These are phyloP conservation scores for Elsinoe arachidis DNA, from an alignment of 2,329 filamentous ascomycete species.

Conservation along the genomic window DNA sequence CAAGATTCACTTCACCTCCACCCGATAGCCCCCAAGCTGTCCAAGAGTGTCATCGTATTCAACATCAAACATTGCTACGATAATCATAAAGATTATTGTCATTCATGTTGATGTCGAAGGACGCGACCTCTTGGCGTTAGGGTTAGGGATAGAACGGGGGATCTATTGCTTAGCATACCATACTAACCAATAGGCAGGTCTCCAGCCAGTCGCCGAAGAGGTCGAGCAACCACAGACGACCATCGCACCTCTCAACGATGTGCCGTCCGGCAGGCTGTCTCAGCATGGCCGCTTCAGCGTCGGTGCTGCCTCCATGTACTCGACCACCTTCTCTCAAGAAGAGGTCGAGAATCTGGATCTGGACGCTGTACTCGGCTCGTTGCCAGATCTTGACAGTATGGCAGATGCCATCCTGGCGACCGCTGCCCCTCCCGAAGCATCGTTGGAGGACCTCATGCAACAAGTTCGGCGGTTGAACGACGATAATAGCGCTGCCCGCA, in stretches of 20 bases:
- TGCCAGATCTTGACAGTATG: constrained; percentile 30
- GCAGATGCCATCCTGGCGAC: constrained; percentile 23
- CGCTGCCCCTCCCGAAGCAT: constrained; percentile 23
- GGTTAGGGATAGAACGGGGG: constrained; percentile 7
- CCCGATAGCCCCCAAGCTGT: no score
- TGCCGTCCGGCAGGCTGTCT: not conserved
- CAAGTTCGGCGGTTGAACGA: constrained; percentile 24
- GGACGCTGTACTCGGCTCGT: constrained; percentile 33
- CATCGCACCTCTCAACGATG: constrained; percentile 4
- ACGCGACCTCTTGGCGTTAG: not conserved
- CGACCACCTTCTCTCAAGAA: constrained; percentile 38
- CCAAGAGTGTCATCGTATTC: no score
- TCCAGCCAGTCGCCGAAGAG: constrained; percentile 19
- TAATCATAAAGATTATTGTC: no score
- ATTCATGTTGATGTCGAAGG: not conserved
- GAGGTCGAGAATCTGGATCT: constrained; percentile 35
- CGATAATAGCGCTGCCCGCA: constrained; percentile 31
- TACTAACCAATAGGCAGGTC: constrained; percentile 14
- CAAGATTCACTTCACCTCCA: no score
- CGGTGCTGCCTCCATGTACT: constrained; percentile 32
- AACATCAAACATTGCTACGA: no score
- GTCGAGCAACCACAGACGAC: not conserved
- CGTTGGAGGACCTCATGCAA: constrained; percentile 19
- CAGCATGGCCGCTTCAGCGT: constrained; percentile 1
- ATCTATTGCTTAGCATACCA: not conserved